Evolutionary conservation across 768 basidiomycete species (phyloP), one percentile per base, ranked within the genome.

Genomic region (Suillus occidentalis): DNA sequence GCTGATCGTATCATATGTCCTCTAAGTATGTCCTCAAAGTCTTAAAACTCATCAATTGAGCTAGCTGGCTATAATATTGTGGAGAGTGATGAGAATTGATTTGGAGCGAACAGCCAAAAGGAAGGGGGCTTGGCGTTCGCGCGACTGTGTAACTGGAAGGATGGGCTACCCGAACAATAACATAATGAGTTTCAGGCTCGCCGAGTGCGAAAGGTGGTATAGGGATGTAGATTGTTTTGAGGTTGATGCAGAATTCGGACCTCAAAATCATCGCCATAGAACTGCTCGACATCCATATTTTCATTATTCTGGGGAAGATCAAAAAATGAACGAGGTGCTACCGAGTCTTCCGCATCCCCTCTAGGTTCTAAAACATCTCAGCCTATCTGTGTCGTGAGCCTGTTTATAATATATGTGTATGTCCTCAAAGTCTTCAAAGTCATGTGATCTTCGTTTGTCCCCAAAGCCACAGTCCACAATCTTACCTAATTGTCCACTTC

Each of bases 31-130:
- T 28, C 28, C 28, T n/a, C n/a, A n/a, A n/a, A 28, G 28, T n/a
- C n/a, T n/a, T n/a, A n/a, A n/a, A n/a, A n/a, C n/a, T n/a, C n/a
- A 28, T 68, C 31, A 73, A 75, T 34, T 36, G 50, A 34, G 28
- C 68, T 37, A 72, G 62, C 20, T 59, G 58, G 67, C 59, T 20
- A 68, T n/a, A 31, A 5, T 45, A n/a, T 42, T 53, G 22, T 63
- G 36, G 50, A 25, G 25, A 18, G 36, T 22, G 25, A 25, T 31
- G 31, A 47, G 25, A 50, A 25, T 36, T 28, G 36, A 39, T 61
- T 8, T 18, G 58, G 5, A 42, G 40, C 25, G 58, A 59, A 25
- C n/a, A 42, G 18, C 40, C 58, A 25, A 59, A 42, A 16, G 58
- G 42, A 42, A 25, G 42, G 58, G 58, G 58, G 25, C 58, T 59